Conservation (phyloP, 1,284 basidiomycete genomes). For the Schizopora paradoxa region DNA sequence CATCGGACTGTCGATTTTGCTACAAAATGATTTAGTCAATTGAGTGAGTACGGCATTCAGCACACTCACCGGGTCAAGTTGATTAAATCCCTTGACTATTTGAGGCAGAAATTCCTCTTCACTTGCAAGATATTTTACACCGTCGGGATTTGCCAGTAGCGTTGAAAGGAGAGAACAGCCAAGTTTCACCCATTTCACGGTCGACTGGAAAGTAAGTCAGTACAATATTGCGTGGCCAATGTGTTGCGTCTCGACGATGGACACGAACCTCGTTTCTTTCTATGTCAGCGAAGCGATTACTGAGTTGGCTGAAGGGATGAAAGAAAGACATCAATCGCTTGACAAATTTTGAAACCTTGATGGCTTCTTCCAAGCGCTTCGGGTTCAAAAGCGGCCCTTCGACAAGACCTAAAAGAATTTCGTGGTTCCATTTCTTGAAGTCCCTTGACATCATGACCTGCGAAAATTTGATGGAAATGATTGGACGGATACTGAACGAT, state of each 20-base stretch:
- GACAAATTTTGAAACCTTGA: constrained; percentile 86
- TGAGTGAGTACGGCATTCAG: not conserved
- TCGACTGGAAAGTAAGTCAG: constrained; percentile 43
- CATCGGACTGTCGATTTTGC: constrained; percentile 39
- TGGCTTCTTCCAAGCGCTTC: constrained; percentile 93
- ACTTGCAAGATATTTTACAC: constrained; percentile 68
- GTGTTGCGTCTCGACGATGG: not conserved
- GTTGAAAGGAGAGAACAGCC: constrained; percentile 82
- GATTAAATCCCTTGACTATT: constrained; percentile 83
- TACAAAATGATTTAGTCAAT: constrained; percentile 25
- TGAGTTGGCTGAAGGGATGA: constrained; percentile 71
- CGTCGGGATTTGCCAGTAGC: constrained; percentile 80
- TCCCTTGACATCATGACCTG: constrained; percentile 88
- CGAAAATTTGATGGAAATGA: constrained; percentile 18
- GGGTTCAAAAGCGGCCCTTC: constrained; percentile 91
- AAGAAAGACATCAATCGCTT: constrained; percentile 87
- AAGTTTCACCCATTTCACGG: constrained; percentile 78
- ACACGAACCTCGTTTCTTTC: constrained; percentile 59
- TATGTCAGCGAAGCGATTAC: constrained; percentile 80
- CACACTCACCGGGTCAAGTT: constrained; percentile 79
- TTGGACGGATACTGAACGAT: not conserved
- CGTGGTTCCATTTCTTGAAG: constrained; percentile 90
- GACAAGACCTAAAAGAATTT: constrained; percentile 82
- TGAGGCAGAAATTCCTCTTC: constrained; percentile 89
- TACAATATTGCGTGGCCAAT: constrained; percentile 1